These are phyloP conservation scores for Tetracladium marchalianum DNA, from an alignment of 495 filamentous ascomycete genomes.

Conservation along the genomic window DNA sequence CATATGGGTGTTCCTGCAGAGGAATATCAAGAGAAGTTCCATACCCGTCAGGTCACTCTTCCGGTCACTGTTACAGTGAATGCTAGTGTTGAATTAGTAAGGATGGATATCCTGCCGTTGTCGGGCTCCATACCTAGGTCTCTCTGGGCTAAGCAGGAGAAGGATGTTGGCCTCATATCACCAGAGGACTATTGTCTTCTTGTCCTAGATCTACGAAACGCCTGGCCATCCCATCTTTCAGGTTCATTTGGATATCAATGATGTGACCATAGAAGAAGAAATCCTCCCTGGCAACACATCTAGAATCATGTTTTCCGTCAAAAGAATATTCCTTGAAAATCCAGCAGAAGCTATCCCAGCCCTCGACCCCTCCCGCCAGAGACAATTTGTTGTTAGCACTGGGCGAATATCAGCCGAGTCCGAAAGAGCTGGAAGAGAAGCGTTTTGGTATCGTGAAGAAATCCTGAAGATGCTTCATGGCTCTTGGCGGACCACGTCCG, in stretches of 20 bases:
- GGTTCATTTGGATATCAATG: conserved; percentile 36
- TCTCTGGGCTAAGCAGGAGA: conserved; percentile 26
- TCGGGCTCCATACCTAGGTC: conserved; percentile 36
- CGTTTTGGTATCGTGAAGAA: conserved; percentile 88
- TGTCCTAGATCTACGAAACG: conserved; percentile 76
- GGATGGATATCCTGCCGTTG: conserved; percentile 71
- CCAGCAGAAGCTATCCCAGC: conserved; percentile 70
- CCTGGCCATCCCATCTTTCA: conserved; percentile 71
- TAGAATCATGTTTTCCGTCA: conserved; percentile 67
- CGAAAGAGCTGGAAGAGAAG: conserved; percentile 69
- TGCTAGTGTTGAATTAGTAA: conserved; percentile 69
- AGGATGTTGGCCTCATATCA: conserved; percentile 16
- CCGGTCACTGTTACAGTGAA: conserved; percentile 86
- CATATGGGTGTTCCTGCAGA: conserved; percentile 52
- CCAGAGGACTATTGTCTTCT: conserved; percentile 65
- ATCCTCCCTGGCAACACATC: conserved; percentile 70
- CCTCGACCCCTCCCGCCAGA: conserved; percentile 62
- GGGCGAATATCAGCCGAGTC: conserved; percentile 67
- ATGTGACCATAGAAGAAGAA: conserved; percentile 30
- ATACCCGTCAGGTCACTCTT: conserved; percentile 73
- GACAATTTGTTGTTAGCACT: conserved; percentile 83
- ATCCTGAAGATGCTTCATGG: conserved; percentile 62
- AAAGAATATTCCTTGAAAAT: conserved; percentile 64
- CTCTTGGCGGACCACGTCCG: conserved; percentile 52
- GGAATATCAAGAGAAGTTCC: conserved; percentile 58